These are phyloP conservation scores for Strigomonas galati DNA, from an alignment of 208 protist genomes.

Conservation along the genomic window DNA sequence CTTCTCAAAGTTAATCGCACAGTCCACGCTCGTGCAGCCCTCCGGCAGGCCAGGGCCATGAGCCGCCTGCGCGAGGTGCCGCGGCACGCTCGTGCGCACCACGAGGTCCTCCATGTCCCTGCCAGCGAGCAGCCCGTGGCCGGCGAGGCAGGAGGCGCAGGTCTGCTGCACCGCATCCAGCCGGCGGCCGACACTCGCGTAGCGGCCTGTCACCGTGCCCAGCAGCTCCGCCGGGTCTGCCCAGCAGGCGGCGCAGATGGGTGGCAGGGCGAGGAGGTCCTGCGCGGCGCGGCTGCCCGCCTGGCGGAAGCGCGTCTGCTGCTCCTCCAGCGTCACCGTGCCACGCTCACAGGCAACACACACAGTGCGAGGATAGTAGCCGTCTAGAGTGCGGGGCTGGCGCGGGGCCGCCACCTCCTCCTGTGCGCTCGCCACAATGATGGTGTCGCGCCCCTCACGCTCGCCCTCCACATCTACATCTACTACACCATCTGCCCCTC, in stretches of 20 bases:
- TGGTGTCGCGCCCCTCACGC: background rate
- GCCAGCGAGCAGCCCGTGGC: background rate
- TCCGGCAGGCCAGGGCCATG: background rate
- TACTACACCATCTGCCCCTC: slow-evolving; percentile 9
- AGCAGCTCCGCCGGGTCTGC: slow-evolving; percentile 24
- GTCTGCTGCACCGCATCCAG: slow-evolving; percentile 19
- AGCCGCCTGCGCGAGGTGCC: background rate
- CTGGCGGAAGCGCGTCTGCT: slow-evolving; percentile 9
- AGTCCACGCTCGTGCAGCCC: slow-evolving; percentile 68
- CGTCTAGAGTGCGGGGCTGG: slow-evolving; percentile 31
- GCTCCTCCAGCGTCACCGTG: slow-evolving; percentile 26
- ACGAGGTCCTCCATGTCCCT: slow-evolving; percentile 39
- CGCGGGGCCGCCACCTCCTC: background rate
- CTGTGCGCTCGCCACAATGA: background rate
- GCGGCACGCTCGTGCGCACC: background rate
- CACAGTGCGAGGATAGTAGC: slow-evolving; percentile 31
- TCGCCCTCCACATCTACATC: slow-evolving; percentile 27
- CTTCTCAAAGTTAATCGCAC: slow-evolving; percentile 67
- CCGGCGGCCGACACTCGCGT: slow-evolving; percentile 15
- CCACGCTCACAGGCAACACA: slow-evolving; percentile 40
- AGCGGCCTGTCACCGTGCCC: slow-evolving; percentile 22
- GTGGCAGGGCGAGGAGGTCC: slow-evolving; percentile 19
- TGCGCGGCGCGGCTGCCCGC: background rate
- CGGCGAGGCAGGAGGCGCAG: slow-evolving; percentile 39
- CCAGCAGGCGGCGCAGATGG: slow-evolving; percentile 46